Evolutionary conservation across 345 rosid genomes (phyloP).

Genomic region (Nephelium lappaceum): DNA sequence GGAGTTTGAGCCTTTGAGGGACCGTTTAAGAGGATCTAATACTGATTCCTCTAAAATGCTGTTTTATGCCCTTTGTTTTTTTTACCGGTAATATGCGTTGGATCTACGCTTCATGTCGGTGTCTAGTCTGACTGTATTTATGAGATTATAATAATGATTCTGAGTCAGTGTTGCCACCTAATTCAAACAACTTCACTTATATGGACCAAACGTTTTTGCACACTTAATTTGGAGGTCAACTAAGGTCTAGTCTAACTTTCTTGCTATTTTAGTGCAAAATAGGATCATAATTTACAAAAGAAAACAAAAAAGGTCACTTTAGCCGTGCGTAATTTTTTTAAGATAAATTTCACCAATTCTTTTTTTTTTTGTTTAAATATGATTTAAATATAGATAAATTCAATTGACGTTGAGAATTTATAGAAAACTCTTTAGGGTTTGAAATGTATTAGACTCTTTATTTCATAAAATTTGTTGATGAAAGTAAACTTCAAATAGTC

Average conservation of each 20-base stretch:
- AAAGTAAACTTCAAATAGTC: too few species aligned
- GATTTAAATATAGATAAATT: too few species aligned
- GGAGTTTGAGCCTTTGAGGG: not conserved
- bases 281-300: too few species aligned
- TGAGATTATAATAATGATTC: not conserved
- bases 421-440: too few species aligned
- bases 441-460: too few species aligned
- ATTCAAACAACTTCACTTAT: not conserved
- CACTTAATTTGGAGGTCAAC: not conserved
- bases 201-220: not conserved
- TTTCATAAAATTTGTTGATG: too few species aligned
- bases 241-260: not conserved
- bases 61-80: not conserved
- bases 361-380: too few species aligned
- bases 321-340: too few species aligned
- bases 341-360: too few species aligned
- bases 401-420: too few species aligned
- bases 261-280: not conserved
- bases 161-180: not conserved
- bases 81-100: not conserved
- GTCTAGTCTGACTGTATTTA: not conserved
- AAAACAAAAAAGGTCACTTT: too few species aligned
- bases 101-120: conserved; percentile 3
- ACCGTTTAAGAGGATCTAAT: conserved; percentile 6
- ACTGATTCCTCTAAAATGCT: not conserved